Conservation (phyloP, 2,329 filamentous ascomycete species). For the Capronia epimyces region DNA sequence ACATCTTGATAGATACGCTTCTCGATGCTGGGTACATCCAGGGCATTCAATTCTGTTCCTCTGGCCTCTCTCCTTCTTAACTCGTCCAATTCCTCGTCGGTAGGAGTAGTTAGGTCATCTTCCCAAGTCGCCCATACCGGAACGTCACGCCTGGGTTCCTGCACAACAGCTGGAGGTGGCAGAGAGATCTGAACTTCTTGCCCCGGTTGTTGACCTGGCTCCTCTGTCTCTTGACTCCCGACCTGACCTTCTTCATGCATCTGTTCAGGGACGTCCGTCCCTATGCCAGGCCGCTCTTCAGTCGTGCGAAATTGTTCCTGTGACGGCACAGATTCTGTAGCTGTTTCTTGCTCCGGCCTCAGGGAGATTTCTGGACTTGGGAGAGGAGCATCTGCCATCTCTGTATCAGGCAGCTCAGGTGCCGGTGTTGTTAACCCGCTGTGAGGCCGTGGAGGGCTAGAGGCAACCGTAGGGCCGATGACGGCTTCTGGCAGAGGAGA, state of each 20-base stretch:
- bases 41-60: constrained; percentile 49
- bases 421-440: constrained; percentile 5
- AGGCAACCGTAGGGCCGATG: neutral
- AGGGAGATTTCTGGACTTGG: neutral
- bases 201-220: neutral
- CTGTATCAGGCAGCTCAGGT: constrained; percentile 11
- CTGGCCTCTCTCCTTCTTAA: constrained; percentile 53
- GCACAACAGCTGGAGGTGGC: constrained; percentile 13
- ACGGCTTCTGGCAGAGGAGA: constrained; percentile 3
- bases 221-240: neutral
- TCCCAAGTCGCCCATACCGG: constrained; percentile 50
- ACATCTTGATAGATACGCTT: constrained; percentile 51
- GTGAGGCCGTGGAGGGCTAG: constrained; percentile 1
- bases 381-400: constrained; percentile 15
- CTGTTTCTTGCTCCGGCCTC: neutral
- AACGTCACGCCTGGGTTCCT: constrained; percentile 2
- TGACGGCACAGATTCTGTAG: neutral
- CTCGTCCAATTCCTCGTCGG: constrained; percentile 54
- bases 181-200: constrained; percentile 3
- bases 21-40: constrained; percentile 48
- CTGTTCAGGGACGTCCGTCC: neutral
- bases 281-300: constrained; percentile 4
- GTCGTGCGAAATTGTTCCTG: neutral
- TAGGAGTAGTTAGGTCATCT: constrained; percentile 53
- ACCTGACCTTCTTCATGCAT: neutral